Evolutionary conservation across 2,329 filamentous ascomycete species (phyloP), one percentile per base, ranked within the genome.

Genomic region (Fusarium sublunatum): DNA sequence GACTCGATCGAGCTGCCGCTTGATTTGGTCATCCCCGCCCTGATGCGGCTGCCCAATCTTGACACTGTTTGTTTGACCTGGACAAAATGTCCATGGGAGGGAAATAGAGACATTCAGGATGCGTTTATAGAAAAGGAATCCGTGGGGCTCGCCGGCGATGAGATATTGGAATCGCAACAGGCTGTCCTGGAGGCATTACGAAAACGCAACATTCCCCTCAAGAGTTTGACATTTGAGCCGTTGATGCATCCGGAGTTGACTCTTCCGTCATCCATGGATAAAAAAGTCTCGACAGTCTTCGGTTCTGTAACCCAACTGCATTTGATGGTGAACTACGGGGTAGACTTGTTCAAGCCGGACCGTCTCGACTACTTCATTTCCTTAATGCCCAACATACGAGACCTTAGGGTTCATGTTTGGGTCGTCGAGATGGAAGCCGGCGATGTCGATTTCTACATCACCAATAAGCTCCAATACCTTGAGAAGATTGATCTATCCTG

Each of bases 41-140:
- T 72, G 13, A 45, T 15, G 47, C 42, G 56, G 8, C 42, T 72
- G 6, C 48, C 57, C 12, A 65, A 61, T 39, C 65, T 72, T n/a
- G 60, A 61, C 29, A 56, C 61, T 5, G 22, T 71, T 13, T 61
- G 31, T 13, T 48, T 72, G 29, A 70, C 69, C 13, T 72, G 70
- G 70, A 51, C 39, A 9, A 26, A 56, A n/a, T 63, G 61, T 35
- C 69, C 70, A 10, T 71, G 67, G 70, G 15, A 42, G 22, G 57
- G 41, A 4, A 22, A 36, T 3, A 31, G 38, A 2, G 54, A 52
- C 8, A 53, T 47, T 9, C 41, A 36, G 2, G 47, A 60, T 12
- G 26, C 50, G 3, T 72, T 68, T 43, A 36, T 31, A n/a, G 13
- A 48, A 6, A 57, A 70, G 7, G 38, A 39, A 3, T 70, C 69